phyloP scores from a whole-genome alignment of 305 asterid genomes.

The Striga hermonthica region DNA sequence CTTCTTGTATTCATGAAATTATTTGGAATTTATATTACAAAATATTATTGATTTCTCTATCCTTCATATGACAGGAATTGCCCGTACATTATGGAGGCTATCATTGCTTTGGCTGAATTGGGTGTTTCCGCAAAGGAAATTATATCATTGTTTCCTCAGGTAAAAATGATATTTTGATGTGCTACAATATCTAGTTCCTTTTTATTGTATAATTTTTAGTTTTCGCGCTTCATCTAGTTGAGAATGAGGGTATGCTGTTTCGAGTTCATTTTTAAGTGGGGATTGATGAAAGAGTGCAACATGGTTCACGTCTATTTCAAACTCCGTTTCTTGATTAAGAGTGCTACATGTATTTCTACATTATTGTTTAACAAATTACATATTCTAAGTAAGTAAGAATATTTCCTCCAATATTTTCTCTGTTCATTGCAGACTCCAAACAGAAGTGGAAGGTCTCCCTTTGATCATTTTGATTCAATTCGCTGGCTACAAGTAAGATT shows the following conservation, averaged over 20 bases:
- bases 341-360: constrained; percentile 4
- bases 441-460: constrained; percentile 87
- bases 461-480: constrained; percentile 77
- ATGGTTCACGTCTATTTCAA: constrained; percentile 4
- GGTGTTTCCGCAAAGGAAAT: constrained; percentile 85
- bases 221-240: neutral
- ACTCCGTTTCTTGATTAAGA: neutral
- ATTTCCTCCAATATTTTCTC: constrained; percentile 31
- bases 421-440: constrained; percentile 58
- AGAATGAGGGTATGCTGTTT: too few species aligned
- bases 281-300: constrained; percentile 14
- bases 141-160: constrained; percentile 80
- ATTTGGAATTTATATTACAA: constrained; percentile 20
- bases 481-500: constrained; percentile 88
- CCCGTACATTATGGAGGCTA: constrained; percentile 83
- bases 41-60: constrained; percentile 11
- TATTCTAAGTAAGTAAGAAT: constrained; percentile 18
- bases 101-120: constrained; percentile 86
- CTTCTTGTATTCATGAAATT: constrained; percentile 15
- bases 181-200: neutral
- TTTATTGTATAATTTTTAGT: constrained; percentile 15
- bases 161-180: constrained; percentile 32
- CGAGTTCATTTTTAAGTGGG: constrained; percentile 19
- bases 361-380: constrained; percentile 12
- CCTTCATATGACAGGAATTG: constrained; percentile 57